Evolutionary conservation across 768 basidiomycete genomes (phyloP).

Genomic region (Lactarius hatsudake): DNA sequence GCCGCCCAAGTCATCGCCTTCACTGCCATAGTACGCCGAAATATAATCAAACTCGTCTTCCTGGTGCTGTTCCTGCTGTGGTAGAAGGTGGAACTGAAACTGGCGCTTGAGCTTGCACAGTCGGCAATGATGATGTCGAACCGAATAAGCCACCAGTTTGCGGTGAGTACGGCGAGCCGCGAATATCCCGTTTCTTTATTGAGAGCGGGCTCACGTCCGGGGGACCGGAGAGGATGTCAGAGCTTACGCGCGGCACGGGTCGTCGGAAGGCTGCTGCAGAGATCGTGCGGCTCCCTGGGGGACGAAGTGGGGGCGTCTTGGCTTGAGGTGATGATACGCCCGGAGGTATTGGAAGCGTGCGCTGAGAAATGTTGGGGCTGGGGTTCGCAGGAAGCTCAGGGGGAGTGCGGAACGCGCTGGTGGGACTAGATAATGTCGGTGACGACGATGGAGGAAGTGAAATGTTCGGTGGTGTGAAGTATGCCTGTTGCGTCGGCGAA

Average conservation of each 20-base stretch:
- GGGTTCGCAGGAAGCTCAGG: conserved; percentile 43
- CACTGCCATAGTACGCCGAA: conserved; percentile 44
- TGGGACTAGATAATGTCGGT: conserved; percentile 28
- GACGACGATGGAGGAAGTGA: conserved; percentile 20
- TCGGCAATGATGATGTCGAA: conserved; percentile 10
- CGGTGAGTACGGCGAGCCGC: conserved; percentile 42
- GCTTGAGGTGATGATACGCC: conserved; percentile 29
- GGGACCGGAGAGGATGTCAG: conserved; percentile 21
- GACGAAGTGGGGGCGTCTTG: conserved; percentile 37
- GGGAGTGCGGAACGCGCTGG: conserved; percentile 41
- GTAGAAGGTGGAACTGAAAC: conserved; percentile 17
- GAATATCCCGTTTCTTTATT: conserved; percentile 48
- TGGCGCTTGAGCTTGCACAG: conserved; percentile 13
- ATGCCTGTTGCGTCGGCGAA: conserved; percentile 13
- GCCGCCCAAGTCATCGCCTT: background rate
- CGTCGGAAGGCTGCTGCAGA: conserved; percentile 74
- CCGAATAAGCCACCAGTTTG: background rate
- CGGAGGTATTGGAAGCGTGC: conserved; percentile 25
- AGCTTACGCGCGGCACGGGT: conserved; percentile 40
- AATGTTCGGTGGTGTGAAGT: conserved; percentile 17
- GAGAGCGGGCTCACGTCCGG: conserved; percentile 48
- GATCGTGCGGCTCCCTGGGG: conserved; percentile 50
- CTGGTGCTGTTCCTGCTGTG: conserved; percentile 22
- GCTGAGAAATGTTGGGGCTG: conserved; percentile 27
- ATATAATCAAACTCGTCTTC: conserved; percentile 59